Base-by-base conservation (phyloP, 1,139 yeast genomes). In the Saccharomyces hybrid region DNA sequence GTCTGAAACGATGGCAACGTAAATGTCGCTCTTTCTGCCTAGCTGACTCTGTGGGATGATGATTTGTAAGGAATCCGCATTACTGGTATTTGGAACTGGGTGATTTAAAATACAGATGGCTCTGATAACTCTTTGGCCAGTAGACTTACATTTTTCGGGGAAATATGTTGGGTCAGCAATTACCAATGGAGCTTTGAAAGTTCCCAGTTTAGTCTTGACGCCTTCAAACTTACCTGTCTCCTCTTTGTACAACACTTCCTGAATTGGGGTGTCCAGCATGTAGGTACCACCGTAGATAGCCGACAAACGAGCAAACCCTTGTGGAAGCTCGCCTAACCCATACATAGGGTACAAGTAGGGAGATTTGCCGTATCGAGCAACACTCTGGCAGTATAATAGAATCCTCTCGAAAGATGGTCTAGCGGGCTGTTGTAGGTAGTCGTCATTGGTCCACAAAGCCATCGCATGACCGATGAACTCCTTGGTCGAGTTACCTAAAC, bases 101-200 rank as follows among this genome's bases (percentile, higher is more conserved):
- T 90, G 97, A 66, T 91, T 87, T 70, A 95, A 76, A 57, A 93
- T 80, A 71, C 98, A 90, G 78, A 95, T 91, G 55, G 98, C 97
- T 70, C 99, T 83, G 61, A 93, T 90, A 53, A 95, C 96, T 68
- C 79, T 84, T 62, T 86, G 83, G 34, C 97, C 97, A 3, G 93
- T 84, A 70, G 88, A 82, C 69, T 81, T 78, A 57, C 93, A 97
- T 73, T 83, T 85, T 48, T 86, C 88, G 2, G 98, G 97, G 83
- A 93, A 93, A 70, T 93, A 93, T n/a, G 99, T 93, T 56, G 99
- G 99, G 71, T 93, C 99, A 38, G 97, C 97, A 75, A 93, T 90
- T 46, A 93, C 96, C 59, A 90, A 77, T 61, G 96, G 96, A 0
- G 99, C 97, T 66, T 81, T 85, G 32, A 97, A 97, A 47, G 79